phyloP scores from a whole-genome alignment of 2,329 filamentous ascomycete species.

The Colletotrichum tamarilloi region DNA sequence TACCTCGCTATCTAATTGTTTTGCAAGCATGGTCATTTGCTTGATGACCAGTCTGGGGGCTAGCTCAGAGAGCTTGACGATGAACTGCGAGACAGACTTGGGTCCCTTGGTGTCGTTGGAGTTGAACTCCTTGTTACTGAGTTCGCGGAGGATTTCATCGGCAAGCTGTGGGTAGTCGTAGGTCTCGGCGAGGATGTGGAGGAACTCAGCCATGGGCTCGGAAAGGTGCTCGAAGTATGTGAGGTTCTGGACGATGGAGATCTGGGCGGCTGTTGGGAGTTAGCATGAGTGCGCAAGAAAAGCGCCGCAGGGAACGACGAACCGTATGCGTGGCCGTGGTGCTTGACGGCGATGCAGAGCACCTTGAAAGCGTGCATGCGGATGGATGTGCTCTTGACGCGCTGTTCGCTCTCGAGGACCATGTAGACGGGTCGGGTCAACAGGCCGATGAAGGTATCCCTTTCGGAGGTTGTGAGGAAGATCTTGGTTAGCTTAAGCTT shows the following conservation, averaged over 20 bases:
- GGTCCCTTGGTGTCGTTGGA: conserved; percentile 95
- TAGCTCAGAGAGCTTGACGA: conserved; percentile 92
- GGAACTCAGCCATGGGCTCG: conserved; percentile 98
- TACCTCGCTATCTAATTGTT: conserved; percentile 94
- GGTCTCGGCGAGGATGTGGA: conserved; percentile 95
- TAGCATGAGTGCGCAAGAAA: conserved; percentile 39
- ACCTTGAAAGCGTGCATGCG: conserved; percentile 99
- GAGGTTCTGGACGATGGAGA: conserved; percentile 95
- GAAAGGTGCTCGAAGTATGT: conserved; percentile 99
- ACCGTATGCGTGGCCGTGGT: conserved; percentile 97
- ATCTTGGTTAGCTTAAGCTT: conserved; percentile 92
- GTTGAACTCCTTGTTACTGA: conserved; percentile 98
- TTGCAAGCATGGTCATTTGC: conserved; percentile 95
- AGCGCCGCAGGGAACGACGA: conserved; percentile 42
- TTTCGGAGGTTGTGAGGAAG: conserved; percentile 94
- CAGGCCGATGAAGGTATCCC: conserved; percentile 92
- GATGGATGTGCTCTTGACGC: conserved; percentile 88
- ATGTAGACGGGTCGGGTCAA: conserved; percentile 95
- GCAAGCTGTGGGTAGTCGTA: conserved; percentile 97
- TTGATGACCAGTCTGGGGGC: conserved; percentile 93
- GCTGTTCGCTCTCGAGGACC: conserved; percentile 91
- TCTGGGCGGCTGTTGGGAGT: conserved; percentile 81
- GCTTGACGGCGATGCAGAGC: conserved; percentile 94
- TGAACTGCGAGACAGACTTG: conserved; percentile 95
- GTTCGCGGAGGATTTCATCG: conserved; percentile 91